phyloP scores from a whole-genome alignment of 305 asterid genomes.

The Fraxinus baroniana region DNA sequence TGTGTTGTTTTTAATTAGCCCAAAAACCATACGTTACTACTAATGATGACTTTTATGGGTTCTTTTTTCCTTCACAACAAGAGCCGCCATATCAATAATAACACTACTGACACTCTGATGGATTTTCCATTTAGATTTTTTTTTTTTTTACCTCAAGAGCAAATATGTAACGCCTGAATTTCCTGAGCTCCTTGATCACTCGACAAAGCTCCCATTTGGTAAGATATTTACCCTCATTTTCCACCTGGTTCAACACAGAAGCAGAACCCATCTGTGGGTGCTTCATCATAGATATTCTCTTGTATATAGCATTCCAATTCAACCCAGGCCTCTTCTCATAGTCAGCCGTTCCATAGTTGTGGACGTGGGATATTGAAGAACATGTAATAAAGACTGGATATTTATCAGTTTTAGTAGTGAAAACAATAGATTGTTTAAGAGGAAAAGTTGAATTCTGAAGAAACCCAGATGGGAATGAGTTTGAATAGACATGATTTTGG shows the following conservation, averaged over 20 bases:
- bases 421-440: slow-evolving; percentile 28
- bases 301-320: slow-evolving; percentile 64
- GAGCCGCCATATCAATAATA: not conserved
- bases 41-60: not conserved
- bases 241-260: slow-evolving; percentile 70
- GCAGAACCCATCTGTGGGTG: slow-evolving; percentile 42
- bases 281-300: slow-evolving; percentile 52
- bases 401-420: slow-evolving; percentile 29
- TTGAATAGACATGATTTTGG: slow-evolving; percentile 29
- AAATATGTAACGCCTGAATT: slow-evolving; percentile 56
- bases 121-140: not conserved
- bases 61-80: not conserved
- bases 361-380: slow-evolving; percentile 51
- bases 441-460: slow-evolving; percentile 34
- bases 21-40: not conserved
- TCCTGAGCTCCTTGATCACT: slow-evolving; percentile 80
- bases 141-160: slow-evolving; percentile 72
- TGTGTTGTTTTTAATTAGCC: not conserved
- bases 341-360: slow-evolving; percentile 59
- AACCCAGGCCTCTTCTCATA: slow-evolving; percentile 50
- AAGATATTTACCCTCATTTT: slow-evolving; percentile 56
- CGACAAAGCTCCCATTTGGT: slow-evolving; percentile 75
- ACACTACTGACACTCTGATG: not conserved
- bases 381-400: slow-evolving; percentile 40
- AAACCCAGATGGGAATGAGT: slow-evolving; percentile 51